phyloP scores from a whole-genome alignment of 169 alveolate species.

The Cryptosporidium tyzzeri region DNA sequence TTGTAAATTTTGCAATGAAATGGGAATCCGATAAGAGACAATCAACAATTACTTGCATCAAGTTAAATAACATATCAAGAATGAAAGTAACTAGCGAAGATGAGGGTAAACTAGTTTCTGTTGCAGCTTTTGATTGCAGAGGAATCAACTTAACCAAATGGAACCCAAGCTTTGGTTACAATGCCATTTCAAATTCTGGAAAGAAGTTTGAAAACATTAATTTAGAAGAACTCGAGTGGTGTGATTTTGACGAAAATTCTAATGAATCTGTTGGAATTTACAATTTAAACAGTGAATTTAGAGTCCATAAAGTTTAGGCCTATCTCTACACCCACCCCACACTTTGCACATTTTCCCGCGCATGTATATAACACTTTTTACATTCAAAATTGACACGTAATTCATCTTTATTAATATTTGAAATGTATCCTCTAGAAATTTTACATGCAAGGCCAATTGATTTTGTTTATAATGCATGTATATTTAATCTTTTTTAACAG shows the following conservation, averaged over 20 bases:
- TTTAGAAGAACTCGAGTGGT: conserved; percentile 60
- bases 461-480: too few relatives aligned
- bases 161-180: conserved; percentile 69
- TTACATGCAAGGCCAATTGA: neutral
- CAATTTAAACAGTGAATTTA: conserved; percentile 47
- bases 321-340: neutral
- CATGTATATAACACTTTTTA: neutral
- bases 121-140: conserved; percentile 71
- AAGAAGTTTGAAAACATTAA: conserved; percentile 51
- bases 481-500: neutral
- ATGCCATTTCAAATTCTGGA: conserved; percentile 48
- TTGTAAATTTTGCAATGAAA: conserved; percentile 64
- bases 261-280: conserved; percentile 72
- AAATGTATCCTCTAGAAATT: too few relatives aligned
- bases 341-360: neutral
- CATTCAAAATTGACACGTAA: neutral
- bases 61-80: conserved; percentile 36
- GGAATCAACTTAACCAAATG: conserved; percentile 59
- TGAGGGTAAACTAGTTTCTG: conserved; percentile 57
- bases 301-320: conserved; percentile 29
- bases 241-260: conserved; percentile 69
- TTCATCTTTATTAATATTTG: neutral
- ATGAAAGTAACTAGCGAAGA: conserved; percentile 41
- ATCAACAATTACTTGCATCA: conserved; percentile 48
- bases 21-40: conserved; percentile 73